These are phyloP conservation scores for Sclerotinia spermophila DNA, from an alignment of 2,329 filamentous ascomycete genomes.

Conservation along the genomic window DNA sequence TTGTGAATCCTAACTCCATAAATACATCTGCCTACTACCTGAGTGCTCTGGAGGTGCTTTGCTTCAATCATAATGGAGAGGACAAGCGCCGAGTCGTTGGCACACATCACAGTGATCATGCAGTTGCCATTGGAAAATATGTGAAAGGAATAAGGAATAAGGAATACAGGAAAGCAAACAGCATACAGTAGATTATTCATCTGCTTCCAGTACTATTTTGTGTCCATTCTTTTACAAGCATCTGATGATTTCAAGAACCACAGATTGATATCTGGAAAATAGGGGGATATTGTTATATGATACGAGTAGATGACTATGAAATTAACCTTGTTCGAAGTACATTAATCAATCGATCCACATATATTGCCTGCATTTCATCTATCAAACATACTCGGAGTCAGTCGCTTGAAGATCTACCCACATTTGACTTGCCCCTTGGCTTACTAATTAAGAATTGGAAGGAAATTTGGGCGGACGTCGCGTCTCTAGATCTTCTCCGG, in stretches of 20 bases:
- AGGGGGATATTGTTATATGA: background rate
- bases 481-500: slow-evolving; percentile 8
- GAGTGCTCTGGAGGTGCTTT: background rate
- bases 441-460: slow-evolving; percentile 1
- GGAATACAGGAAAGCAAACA: too few species aligned
- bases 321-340: background rate
- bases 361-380: background rate
- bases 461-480: slow-evolving; percentile 3
- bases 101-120: background rate
- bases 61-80: background rate
- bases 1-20: background rate
- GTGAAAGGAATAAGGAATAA: background rate
- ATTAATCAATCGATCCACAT: background rate
- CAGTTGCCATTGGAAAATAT: background rate
- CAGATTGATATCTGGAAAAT: background rate
- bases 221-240: background rate
- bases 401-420: background rate
- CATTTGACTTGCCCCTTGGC: background rate
- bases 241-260: background rate
- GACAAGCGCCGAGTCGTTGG: background rate
- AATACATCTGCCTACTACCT: background rate
- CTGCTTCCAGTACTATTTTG: background rate
- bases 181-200: background rate
- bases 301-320: background rate
- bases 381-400: background rate